Conservation (phyloP, 495 filamentous ascomycete genomes). For the Lophiotrema nucula region DNA sequence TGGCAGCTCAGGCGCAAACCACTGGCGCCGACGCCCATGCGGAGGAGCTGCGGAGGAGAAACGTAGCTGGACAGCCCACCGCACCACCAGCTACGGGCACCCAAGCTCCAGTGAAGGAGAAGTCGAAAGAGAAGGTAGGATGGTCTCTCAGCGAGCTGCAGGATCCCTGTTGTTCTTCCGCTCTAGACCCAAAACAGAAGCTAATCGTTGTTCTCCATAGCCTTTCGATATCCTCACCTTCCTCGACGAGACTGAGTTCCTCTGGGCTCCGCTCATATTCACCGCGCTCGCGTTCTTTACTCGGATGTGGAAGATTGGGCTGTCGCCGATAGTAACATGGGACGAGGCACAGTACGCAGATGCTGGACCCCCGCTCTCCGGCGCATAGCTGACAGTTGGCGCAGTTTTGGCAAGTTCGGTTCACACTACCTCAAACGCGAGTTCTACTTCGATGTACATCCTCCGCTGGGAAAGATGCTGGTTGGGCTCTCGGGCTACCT, state of each 20-base stretch:
- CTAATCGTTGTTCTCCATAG: slow-evolving; percentile 20
- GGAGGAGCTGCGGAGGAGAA: slow-evolving; percentile 71
- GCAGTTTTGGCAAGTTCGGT: slow-evolving; percentile 96
- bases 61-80: slow-evolving; percentile 55
- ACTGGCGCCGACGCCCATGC: slow-evolving; percentile 65
- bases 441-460: slow-evolving; percentile 99
- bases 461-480: slow-evolving; percentile 95
- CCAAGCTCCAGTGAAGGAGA: slow-evolving; percentile 55
- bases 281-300: slow-evolving; percentile 90
- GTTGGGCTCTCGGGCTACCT: slow-evolving; percentile 94
- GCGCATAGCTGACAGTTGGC: slow-evolving; percentile 7
- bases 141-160: background rate
- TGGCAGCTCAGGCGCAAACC: slow-evolving; percentile 42
- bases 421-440: slow-evolving; percentile 98
- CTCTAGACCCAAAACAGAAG: background rate
- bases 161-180: background rate
- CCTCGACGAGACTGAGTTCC: slow-evolving; percentile 77
- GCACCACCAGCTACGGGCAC: slow-evolving; percentile 39
- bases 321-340: slow-evolving; percentile 96
- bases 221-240: slow-evolving; percentile 56
- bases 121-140: slow-evolving; percentile 62
- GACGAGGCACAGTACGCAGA: slow-evolving; percentile 84
- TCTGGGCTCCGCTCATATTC: slow-evolving; percentile 85
- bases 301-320: slow-evolving; percentile 89
- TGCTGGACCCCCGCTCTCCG: background rate